Conservation (phyloP, 495 filamentous ascomycete species). For the Tuber borchii region DNA sequence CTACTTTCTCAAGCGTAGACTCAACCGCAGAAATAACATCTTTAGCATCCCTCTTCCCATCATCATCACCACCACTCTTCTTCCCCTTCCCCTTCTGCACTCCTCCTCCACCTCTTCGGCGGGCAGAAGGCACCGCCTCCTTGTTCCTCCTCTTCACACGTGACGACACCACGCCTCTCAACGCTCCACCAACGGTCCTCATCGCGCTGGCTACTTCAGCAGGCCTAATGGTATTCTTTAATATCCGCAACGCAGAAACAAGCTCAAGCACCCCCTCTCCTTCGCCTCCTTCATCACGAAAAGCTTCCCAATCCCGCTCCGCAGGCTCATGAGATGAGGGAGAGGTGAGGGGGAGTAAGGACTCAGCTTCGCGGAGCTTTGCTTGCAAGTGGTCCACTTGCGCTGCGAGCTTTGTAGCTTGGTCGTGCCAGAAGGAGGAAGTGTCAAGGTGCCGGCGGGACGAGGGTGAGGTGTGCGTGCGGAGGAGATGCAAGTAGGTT, state of each 20-base stretch:
- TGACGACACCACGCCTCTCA: not conserved
- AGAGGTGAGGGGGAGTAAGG: not conserved
- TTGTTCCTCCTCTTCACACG: not conserved
- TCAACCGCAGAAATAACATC: not conserved
- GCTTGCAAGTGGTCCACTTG: slow-evolving; percentile 25
- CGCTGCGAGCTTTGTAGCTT: slow-evolving; percentile 17
- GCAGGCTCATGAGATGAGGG: not conserved
- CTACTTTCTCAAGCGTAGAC: slow-evolving; percentile 8
- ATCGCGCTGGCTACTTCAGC: not conserved
- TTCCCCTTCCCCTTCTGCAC: not conserved
- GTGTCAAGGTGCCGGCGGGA: slow-evolving; percentile 26
- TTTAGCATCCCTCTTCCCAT: not conserved
- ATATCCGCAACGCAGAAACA: not conserved
- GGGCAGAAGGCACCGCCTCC: not conserved
- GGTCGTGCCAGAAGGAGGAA: slow-evolving; percentile 27
- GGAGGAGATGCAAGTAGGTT: slow-evolving; percentile 24
- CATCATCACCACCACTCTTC: not conserved
- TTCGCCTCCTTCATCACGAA: not conserved
- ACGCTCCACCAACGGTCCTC: not conserved
- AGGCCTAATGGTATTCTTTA: not conserved
- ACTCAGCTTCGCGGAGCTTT: slow-evolving; percentile 18
- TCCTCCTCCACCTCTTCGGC: not conserved
- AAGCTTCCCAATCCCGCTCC: not conserved
- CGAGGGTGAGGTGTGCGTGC: slow-evolving; percentile 17
- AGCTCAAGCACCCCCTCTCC: not conserved